Evolutionary conservation across 352 stramenopile species (phyloP).

Genomic region (Phytopythium aichiense): DNA sequence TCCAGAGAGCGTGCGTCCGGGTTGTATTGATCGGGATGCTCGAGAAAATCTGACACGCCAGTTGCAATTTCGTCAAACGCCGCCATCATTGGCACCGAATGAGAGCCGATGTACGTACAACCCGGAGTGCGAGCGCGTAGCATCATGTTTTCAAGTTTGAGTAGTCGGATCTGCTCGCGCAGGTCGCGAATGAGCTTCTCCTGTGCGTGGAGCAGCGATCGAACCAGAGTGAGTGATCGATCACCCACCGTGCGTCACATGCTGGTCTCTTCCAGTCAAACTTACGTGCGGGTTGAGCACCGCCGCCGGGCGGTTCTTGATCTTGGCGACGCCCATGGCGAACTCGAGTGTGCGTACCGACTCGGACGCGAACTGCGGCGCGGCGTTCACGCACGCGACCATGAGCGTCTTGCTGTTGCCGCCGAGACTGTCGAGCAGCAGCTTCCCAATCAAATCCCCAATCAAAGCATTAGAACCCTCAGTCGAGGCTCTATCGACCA

Average conservation of each 20-base stretch:
- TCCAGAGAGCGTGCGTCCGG: neutral
- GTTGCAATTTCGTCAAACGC: neutral
- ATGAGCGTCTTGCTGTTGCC: constrained; percentile 79
- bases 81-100: neutral
- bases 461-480: neutral
- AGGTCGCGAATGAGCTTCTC: constrained; percentile 70
- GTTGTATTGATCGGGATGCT: constrained; percentile 25
- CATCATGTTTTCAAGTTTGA: constrained; percentile 73
- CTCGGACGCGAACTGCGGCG: constrained; percentile 51
- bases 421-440: constrained; percentile 66
- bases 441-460: constrained; percentile 12
- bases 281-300: constrained; percentile 60
- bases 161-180: constrained; percentile 58
- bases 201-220: constrained; percentile 14
- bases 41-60: constrained; percentile 36
- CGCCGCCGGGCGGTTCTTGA: constrained; percentile 66
- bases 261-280: neutral
- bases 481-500: neutral
- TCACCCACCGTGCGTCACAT: neutral
- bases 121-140: constrained; percentile 57
- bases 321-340: constrained; percentile 75
- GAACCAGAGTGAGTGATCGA: neutral
- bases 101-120: constrained; percentile 24
- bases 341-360: constrained; percentile 72
- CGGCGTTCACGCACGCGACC: constrained; percentile 67